Percentiles rank a stretch among this genome's conserved stretches.
These are phyloP conservation scores for Mikania micrantha DNA, from an alignment of 129 eudicot genomes.

Conservation along the genomic window DNA sequence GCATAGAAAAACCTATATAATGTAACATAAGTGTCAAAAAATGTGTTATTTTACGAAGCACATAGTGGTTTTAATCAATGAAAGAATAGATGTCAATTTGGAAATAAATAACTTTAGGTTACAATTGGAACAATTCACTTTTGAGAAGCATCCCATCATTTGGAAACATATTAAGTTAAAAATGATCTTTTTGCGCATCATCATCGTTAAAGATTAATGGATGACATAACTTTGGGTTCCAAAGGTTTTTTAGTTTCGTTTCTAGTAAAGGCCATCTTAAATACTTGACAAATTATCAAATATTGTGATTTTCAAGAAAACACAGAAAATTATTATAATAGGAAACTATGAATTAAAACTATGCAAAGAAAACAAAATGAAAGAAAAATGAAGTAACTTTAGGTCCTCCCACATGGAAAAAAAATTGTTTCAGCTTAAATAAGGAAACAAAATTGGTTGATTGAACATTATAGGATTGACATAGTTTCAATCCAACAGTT, in stretches of 20 bases:
- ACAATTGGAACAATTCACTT: background rate
- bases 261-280: constrained; percentile 11
- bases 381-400: background rate
- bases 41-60: background rate
- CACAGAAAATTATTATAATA: background rate
- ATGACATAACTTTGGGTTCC: background rate
- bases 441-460: background rate
- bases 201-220: background rate
- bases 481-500: background rate
- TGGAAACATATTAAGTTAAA: background rate
- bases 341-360: background rate
- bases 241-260: background rate
- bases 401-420: background rate
- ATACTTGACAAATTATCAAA: constrained; percentile 5
- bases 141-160: background rate
- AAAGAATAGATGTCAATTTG: background rate
- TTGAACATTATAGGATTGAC: background rate
- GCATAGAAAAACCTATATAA: constrained; percentile 84
- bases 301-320: background rate
- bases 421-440: background rate
- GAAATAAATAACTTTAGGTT: background rate
- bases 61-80: background rate
- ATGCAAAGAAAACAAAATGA: too few relatives aligned
- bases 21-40: constrained; percentile 13
- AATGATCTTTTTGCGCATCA: background rate